Conservation (phyloP, 352 stramenopile species). For the Phytophthora crassamura region DNA sequence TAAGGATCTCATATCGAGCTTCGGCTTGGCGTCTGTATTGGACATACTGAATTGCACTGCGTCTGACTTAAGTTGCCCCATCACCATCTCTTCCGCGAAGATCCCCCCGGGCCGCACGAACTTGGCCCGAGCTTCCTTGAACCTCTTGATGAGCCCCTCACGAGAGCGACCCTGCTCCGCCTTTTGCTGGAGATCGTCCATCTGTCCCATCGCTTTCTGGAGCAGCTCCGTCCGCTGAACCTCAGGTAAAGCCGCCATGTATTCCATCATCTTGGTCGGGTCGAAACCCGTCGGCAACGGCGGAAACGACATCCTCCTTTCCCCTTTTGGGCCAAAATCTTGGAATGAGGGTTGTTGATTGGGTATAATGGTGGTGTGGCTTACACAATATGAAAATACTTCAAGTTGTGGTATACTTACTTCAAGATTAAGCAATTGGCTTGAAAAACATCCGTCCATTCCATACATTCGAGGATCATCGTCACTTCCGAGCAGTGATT, state of each 20-base stretch:
- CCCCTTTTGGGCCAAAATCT: too few relatives aligned
- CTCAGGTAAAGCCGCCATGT: not conserved
- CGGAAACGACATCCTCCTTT: conserved; percentile 2
- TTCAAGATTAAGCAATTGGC: too few relatives aligned
- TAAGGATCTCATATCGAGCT: too few relatives aligned
- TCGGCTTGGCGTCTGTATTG: not conserved
- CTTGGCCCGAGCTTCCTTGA: not conserved
- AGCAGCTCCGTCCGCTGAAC: not conserved
- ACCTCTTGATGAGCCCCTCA: not conserved
- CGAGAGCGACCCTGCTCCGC: not conserved
- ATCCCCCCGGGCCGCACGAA: not conserved
- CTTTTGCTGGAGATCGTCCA: not conserved
- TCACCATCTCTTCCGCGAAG: not conserved
- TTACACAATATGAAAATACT: too few relatives aligned
- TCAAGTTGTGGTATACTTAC: too few relatives aligned
- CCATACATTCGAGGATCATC: too few relatives aligned
- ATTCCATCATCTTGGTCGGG: conserved; percentile 13
- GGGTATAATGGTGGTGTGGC: too few relatives aligned
- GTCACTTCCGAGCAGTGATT: too few relatives aligned
- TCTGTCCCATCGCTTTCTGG: not conserved
- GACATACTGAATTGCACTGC: not conserved
- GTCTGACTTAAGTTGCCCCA: not conserved
- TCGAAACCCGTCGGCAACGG: conserved; percentile 7
- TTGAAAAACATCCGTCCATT: too few relatives aligned
- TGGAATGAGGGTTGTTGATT: too few relatives aligned